Evolutionary conservation across 148 eudicot species (phyloP), one percentile per base, ranked within the genome.

Genomic region (Oxyria digyna): DNA sequence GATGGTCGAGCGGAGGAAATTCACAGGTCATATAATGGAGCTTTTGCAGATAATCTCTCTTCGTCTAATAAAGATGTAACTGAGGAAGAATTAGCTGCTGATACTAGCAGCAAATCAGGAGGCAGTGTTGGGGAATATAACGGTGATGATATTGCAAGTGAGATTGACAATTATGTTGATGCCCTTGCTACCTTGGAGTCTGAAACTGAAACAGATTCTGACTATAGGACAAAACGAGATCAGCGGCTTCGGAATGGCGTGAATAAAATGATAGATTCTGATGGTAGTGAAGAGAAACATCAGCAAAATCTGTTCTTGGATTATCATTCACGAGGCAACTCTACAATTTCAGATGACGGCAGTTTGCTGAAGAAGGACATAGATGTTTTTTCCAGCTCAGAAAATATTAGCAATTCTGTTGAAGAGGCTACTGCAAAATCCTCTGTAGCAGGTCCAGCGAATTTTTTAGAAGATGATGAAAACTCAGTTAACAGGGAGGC

Each of bases 171-270:
- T 81, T 94, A 85, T 43, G 75, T 85, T 77, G 98, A 94, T 80
- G 98, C 98, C 69, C 87, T 87, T 74, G 76, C 96, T 42, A 83
- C 80, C 23, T 88, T 90, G 73, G 98, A 87, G 52, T 82, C 92
- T 72, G 98, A 90, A 78, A 75, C 78, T 63, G 98, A 90, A 64
- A 86, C 87, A 41, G 98, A 93, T 67, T 74, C 78, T 38, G 97
- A 94, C 48, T 32, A 52, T 45, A 90, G 71, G 72, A 42, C 71
- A 67, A 85, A 80, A 77, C 65, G 70, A 69, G 68, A 67, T 72
- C 73, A 54, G 35, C 73, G 33, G 35, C 68, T 63, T 68, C 65
- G 59, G 67, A 71, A 77, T 76, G 63, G 52, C 23, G 62, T 73
- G 54, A 81, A 73, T 54, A 71, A 73, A 73, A 67, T 73, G 68